Percentiles rank a stretch among this genome's conserved stretches.
Conservation (phyloP, 2,329 filamentous ascomycete species). For the Myriosclerotinia scirpicola region DNA sequence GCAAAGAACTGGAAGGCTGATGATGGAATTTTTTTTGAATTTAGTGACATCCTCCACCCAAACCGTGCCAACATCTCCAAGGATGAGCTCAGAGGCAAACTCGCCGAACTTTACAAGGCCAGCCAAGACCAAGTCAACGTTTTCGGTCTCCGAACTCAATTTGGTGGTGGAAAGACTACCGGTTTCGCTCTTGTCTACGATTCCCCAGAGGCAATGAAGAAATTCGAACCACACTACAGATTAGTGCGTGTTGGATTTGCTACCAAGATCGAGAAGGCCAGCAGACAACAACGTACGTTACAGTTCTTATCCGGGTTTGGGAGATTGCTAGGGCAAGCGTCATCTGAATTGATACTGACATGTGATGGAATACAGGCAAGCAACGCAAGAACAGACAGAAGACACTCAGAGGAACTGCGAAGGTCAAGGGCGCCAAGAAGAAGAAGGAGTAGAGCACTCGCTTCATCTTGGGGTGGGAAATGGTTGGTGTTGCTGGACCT, state of each 20-base stretch:
- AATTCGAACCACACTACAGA: constrained; percentile 99
- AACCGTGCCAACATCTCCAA: constrained; percentile 98
- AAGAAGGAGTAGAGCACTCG: constrained; percentile 80
- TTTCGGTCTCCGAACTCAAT: constrained; percentile 98
- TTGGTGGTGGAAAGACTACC: constrained; percentile 99
- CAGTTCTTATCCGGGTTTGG: constrained; percentile 19
- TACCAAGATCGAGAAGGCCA: constrained; percentile 93
- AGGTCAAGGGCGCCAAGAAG: constrained; percentile 92
- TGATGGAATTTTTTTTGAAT: constrained; percentile 24
- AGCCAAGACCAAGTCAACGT: constrained; percentile 96
- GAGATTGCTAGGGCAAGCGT: constrained; percentile 6
- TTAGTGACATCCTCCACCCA: constrained; percentile 98
- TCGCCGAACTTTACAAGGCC: constrained; percentile 95
- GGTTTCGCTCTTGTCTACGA: constrained; percentile 99
- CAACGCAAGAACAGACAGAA: constrained; percentile 99
- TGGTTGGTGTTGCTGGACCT: constrained; percentile 38
- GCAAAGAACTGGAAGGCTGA: constrained; percentile 26
- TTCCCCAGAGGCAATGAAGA: constrained; percentile 97
- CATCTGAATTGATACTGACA: constrained; percentile 31
- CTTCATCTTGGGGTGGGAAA: constrained; percentile 34
- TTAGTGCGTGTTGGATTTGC: constrained; percentile 90
- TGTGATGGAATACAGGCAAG: constrained; percentile 70
- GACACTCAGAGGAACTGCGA: constrained; percentile 96
- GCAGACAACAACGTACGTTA: constrained; percentile 97
- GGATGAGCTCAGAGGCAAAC: constrained; percentile 95